Evolutionary conservation across 2,329 filamentous ascomycete genomes (phyloP), one percentile per base, ranked within the genome.

Genomic region (Tympanopsis confertula): DNA sequence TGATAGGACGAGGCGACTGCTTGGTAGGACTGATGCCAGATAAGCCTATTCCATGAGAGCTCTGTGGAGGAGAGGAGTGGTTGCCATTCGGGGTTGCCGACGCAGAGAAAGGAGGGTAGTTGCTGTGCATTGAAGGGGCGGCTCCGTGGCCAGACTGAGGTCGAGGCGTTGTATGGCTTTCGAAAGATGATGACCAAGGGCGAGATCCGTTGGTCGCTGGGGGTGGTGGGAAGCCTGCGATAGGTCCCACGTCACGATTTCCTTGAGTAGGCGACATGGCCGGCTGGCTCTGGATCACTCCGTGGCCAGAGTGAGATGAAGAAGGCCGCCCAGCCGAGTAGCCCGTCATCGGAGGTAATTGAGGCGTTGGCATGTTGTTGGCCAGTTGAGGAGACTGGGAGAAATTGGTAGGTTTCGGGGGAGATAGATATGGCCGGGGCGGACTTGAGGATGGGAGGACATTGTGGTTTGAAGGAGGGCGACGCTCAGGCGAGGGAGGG

Each of bases 11-110:
- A 19, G 61, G 59, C 10, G 60, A 62, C 35, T 65, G 58, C 42
- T 66, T 66, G 13, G 53, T 63, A 12, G 63, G 63, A 20, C 62
- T 66, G 19, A 65, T 56, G 2, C 63, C 63, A 1, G 63, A 66
- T 35, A 62, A 47, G 5, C 55, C 47, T 15, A 33, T 17, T 7
- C 22, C 22, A 15, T 33, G 30, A 7, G 30, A 33, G 30, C 30
- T 33, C 30, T 33, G 30, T 17, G 30, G 30, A 15, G 30, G 30
- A 13, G 30, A 19, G 42, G 41, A 26, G 37, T 17, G 12, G 14
- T 5, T 10, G 14, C 14, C 14, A 15, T 15, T 33, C 10, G 30
- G 30, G 7, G 30, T 33, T 33, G 14, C 30, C n/a, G n/a, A n/a
- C 14, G 30, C 30, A 7, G 30, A 33, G 14, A 33, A 33, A 15